Percentiles rank a stretch among this genome's conserved stretches.
Evolutionary conservation across 129 eudicot species (phyloP).

Genomic region (Tanacetum coccineum): DNA sequence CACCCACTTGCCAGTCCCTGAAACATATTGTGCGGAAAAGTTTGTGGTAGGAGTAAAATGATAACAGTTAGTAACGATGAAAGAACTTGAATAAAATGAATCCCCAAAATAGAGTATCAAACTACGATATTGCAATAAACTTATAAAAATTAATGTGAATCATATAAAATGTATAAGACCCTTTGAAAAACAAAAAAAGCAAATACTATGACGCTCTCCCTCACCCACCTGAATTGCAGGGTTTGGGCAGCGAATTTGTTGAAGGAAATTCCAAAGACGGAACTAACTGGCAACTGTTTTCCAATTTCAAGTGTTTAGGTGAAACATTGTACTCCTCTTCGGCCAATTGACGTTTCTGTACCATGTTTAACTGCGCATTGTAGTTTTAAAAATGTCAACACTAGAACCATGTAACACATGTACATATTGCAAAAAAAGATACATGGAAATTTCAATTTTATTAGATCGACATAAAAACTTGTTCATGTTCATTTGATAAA

Average conservation of each 20-base stretch:
- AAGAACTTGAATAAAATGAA: too few relatives aligned
- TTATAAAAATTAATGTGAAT: too few relatives aligned
- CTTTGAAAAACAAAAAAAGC: neutral
- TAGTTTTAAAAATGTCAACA: constrained; percentile 4
- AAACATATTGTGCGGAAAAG: too few relatives aligned
- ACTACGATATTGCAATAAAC: too few relatives aligned
- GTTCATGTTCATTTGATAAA: too few relatives aligned
- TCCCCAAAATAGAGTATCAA: too few relatives aligned
- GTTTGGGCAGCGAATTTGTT: constrained; percentile 13
- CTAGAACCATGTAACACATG: neutral
- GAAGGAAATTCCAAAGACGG: constrained; percentile 39
- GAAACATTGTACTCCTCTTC: constrained; percentile 45
- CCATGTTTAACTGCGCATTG: constrained; percentile 49
- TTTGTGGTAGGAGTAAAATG: too few relatives aligned
- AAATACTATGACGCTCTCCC: constrained; percentile 3
- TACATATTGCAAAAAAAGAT: neutral
- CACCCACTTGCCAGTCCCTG: too few relatives aligned
- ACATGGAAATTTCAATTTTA: too few relatives aligned
- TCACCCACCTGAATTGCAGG: constrained; percentile 36
- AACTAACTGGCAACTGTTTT: constrained; percentile 27
- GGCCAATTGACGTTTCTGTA: constrained; percentile 47
- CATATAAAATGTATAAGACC: neutral
- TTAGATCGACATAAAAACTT: too few relatives aligned
- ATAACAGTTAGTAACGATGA: too few relatives aligned
- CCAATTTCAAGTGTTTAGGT: constrained; percentile 47